These are phyloP conservation scores for Hypomontagnella submonticulosa DNA, from an alignment of 495 filamentous ascomycete species.

Conservation along the genomic window DNA sequence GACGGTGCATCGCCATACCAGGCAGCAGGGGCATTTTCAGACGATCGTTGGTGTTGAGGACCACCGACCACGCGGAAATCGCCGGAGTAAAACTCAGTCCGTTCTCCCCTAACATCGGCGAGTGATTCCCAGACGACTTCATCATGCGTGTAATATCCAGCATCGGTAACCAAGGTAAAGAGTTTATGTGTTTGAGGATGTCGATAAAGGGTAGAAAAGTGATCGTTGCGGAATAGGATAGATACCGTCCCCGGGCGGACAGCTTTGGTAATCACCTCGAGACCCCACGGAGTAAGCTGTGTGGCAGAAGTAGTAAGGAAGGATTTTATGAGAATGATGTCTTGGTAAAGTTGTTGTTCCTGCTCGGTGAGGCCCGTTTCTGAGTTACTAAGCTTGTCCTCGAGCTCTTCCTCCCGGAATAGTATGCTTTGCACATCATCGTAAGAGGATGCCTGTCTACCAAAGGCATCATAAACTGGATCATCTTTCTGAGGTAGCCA, in stretches of 20 bases:
- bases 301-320: slow-evolving; percentile 84
- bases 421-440: slow-evolving; percentile 90
- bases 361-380: slow-evolving; percentile 65
- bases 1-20: slow-evolving; percentile 22
- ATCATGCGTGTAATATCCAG: slow-evolving; percentile 85
- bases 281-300: slow-evolving; percentile 84
- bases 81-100: slow-evolving; percentile 84
- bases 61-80: slow-evolving; percentile 88
- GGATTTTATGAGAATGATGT: slow-evolving; percentile 81
- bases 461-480: slow-evolving; percentile 71
- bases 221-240: slow-evolving; percentile 95
- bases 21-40: slow-evolving; percentile 11
- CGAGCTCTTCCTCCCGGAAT: slow-evolving; percentile 87
- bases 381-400: slow-evolving; percentile 73
- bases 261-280: slow-evolving; percentile 72
- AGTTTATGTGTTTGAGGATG: slow-evolving; percentile 76
- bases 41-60: slow-evolving; percentile 46
- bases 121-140: slow-evolving; percentile 97
- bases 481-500: slow-evolving; percentile 81
- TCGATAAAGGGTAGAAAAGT: slow-evolving; percentile 92
- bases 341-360: slow-evolving; percentile 77
- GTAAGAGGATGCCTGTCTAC: slow-evolving; percentile 78
- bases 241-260: slow-evolving; percentile 79
- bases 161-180: slow-evolving; percentile 87
- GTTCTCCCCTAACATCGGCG: slow-evolving; percentile 86